Evolutionary conservation across 148 eudicot genomes (phyloP).

Genomic region (Pharnaceum exiguum): DNA sequence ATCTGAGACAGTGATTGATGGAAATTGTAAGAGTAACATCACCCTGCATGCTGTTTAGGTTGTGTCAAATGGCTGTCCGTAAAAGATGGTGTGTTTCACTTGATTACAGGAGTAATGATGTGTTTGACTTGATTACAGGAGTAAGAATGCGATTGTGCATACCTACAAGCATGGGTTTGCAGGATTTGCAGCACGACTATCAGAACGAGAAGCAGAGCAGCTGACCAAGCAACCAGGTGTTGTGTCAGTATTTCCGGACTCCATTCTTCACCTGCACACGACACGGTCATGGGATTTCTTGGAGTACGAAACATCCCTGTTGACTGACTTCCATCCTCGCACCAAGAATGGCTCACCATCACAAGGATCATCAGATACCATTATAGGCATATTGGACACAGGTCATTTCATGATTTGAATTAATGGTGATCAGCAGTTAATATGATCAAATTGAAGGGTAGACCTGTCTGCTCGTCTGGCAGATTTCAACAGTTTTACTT

Average conservation of each 20-base stretch:
- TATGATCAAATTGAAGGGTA: no score
- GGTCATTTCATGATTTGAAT: slow-evolving; percentile 37
- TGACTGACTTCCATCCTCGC: slow-evolving; percentile 17
- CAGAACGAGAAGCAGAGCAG: slow-evolving; percentile 43
- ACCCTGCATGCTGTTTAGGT: no score
- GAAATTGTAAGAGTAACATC: no score
- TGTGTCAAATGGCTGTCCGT: no score
- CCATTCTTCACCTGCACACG: slow-evolving; percentile 56
- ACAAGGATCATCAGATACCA: slow-evolving; percentile 30
- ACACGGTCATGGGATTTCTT: slow-evolving; percentile 78
- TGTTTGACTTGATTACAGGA: slow-evolving; percentile 22
- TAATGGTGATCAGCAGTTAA: no score
- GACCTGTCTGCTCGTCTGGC: no score
- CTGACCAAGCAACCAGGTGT: slow-evolving; percentile 48
- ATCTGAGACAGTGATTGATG: no score
- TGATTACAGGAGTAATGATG: not conserved
- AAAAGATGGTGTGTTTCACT: no score
- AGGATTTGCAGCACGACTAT: slow-evolving; percentile 59
- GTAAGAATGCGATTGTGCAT: slow-evolving; percentile 37
- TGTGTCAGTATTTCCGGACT: slow-evolving; percentile 72
- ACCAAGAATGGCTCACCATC: slow-evolving; percentile 7
- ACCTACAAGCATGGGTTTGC: slow-evolving; percentile 54
- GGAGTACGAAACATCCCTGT: slow-evolving; percentile 29
- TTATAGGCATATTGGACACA: slow-evolving; percentile 70
- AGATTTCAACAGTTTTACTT: no score